Percentiles rank a stretch among this genome's conserved stretches.
Conservation (phyloP, 78 protist genomes). For the Dictyostelium purpureum region DNA sequence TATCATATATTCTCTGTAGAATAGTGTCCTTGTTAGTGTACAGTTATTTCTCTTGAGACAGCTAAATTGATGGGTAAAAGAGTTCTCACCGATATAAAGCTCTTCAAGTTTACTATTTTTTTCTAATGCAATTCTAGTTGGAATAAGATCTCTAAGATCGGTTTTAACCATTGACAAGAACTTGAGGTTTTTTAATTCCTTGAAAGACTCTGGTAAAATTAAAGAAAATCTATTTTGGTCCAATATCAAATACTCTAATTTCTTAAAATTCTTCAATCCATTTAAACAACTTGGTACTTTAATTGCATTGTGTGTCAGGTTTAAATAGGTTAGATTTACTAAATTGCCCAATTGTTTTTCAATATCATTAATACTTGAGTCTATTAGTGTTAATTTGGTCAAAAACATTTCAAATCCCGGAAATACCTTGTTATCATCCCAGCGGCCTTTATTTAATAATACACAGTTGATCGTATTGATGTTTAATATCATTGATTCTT, state of each 20-base stretch:
- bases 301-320: not conserved
- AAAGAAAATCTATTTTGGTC: not conserved
- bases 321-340: not conserved
- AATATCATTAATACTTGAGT: not conserved
- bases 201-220: not conserved
- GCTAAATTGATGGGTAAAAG: too few species aligned
- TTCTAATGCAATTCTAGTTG: not conserved
- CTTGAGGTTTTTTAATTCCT: not conserved
- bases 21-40: too few species aligned
- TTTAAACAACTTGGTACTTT: not conserved
- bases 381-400: not conserved
- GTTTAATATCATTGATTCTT: too few species aligned
- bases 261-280: not conserved
- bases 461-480: not conserved
- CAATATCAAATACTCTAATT: not conserved
- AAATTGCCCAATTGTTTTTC: not conserved
- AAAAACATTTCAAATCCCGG: constrained; percentile 9
- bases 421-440: not conserved
- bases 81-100: too few species aligned
- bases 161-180: not conserved
- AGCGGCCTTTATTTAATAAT: not conserved
- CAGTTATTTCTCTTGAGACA: too few species aligned
- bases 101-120: not conserved
- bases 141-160: not conserved
- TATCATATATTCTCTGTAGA: too few species aligned